Conservation (phyloP, 1,284 basidiomycete species). For the Cerrena zonata region DNA sequence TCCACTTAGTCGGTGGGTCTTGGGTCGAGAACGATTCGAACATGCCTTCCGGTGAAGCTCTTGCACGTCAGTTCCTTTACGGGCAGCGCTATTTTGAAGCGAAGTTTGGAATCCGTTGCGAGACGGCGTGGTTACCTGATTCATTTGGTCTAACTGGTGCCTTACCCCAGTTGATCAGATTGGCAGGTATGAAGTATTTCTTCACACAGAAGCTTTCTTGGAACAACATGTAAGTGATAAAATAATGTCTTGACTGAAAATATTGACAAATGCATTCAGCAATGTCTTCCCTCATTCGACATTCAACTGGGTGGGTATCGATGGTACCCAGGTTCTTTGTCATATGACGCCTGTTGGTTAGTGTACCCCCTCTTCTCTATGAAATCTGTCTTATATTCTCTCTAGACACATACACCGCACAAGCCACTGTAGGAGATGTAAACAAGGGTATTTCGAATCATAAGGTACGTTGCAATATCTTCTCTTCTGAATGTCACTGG, state of each 20-base stretch:
- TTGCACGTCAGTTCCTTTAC: constrained; percentile 85
- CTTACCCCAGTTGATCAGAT: constrained; percentile 81
- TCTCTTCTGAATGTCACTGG: not conserved
- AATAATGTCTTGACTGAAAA: not conserved
- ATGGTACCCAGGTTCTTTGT: constrained; percentile 84
- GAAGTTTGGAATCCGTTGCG: constrained; percentile 77
- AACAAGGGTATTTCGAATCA: constrained; percentile 79
- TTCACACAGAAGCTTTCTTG: constrained; percentile 94
- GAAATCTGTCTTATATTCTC: no score
- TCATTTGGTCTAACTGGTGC: constrained; percentile 93
- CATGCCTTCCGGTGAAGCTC: constrained; percentile 88
- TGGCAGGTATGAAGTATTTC: constrained; percentile 89
- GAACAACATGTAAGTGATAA: constrained; percentile 64
- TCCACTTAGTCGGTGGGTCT: constrained; percentile 79
- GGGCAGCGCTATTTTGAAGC: constrained; percentile 87
- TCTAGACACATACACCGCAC: constrained; percentile 79
- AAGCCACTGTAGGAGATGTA: constrained; percentile 81
- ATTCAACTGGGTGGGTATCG: constrained; percentile 96
- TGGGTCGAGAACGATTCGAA: constrained; percentile 92
- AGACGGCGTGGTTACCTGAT: constrained; percentile 85
- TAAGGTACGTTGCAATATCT: constrained; percentile 56
- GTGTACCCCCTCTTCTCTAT: constrained; percentile 12
- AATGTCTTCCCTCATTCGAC: constrained; percentile 93
- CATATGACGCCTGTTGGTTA: constrained; percentile 87
- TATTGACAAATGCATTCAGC: constrained; percentile 34